These are phyloP conservation scores for Plasmopara muralis DNA, from an alignment of 352 stramenopile species.

Conservation along the genomic window DNA sequence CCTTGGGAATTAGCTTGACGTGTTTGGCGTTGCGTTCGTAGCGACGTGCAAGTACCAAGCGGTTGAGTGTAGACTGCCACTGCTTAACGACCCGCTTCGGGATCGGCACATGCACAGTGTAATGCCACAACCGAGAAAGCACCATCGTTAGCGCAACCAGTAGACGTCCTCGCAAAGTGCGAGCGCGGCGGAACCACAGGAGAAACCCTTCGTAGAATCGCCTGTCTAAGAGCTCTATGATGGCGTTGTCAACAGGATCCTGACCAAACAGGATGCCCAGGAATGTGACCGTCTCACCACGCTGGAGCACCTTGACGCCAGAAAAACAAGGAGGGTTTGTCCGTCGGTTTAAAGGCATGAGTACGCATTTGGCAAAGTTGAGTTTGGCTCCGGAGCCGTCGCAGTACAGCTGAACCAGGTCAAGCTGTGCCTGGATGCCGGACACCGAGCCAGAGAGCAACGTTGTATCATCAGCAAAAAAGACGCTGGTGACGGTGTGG, in stretches of 20 bases:
- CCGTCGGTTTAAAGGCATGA: background rate
- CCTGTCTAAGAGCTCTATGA: background rate
- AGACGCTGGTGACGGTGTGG: background rate
- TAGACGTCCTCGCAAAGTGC: too few relatives aligned
- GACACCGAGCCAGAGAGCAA: background rate
- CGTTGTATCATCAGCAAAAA: background rate
- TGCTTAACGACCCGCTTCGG: background rate
- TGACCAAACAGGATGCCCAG: background rate
- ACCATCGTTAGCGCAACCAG: too few relatives aligned
- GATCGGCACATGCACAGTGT: background rate
- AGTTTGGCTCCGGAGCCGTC: background rate
- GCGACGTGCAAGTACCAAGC: background rate
- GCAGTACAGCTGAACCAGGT: background rate
- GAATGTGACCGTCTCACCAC: background rate
- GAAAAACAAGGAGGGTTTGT: background rate
- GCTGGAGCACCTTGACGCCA: background rate
- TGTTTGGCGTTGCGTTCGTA: background rate
- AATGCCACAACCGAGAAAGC: too few relatives aligned
- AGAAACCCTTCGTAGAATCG: too few relatives aligned
- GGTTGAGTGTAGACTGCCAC: background rate
- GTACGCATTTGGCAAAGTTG: background rate
- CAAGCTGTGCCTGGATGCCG: background rate
- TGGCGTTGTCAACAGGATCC: background rate
- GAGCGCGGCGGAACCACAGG: too few relatives aligned
- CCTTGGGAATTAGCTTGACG: background rate